Base-by-base conservation (phyloP, 768 basidiomycete species). In the Macrolepiota dolichaula region DNA sequence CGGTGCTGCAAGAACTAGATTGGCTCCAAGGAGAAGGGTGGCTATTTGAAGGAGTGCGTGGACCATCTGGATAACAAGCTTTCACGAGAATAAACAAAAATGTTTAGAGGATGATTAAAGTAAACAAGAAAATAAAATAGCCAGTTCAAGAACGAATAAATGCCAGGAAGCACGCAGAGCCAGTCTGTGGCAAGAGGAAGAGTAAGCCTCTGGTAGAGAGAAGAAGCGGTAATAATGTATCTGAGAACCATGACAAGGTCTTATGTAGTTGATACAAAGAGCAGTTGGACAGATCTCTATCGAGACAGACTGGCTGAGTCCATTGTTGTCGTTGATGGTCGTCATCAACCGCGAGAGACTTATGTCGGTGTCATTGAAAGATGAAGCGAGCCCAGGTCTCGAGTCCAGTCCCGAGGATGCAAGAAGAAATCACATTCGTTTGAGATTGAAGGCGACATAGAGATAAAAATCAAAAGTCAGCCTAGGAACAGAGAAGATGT, bases 1-100 rank as follows among this genome's bases (percentile, higher is more conserved):
- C 51, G 77, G 73, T 22, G 63, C 3, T 4, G 77, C 71, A 35
- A 24, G 42, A 29, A 25, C 50, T 5, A 42, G 19, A 29, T 6
- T 64, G 25, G 51, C 61, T 42, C 53, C 59, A 13, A 61, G 52
- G 22, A 61, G 35, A 36, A 61, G 44, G 22, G 53, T 55, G 10
- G 35, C 44, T 3, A 38, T 35, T 25, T 38, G 52, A 55, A 61
- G 3, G 36, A 55, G 46, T 27, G 52, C 29, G 37, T 55, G 37
- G 9, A 24, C 59, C 59, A 61, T 61, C 52, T 22, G n/a, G n/a
- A 13, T 40, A n/a, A 5, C 19, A 10, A 0, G 13, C 7, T 49
- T 27, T 49, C 22, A 25, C 40, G 12, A 13, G 2, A 11, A 11
- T 3, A 42, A n/a, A n/a, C n/a, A n/a, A n/a, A n/a, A n/a, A 27